phyloP scores from a whole-genome alignment of 192 early-diverging fungal species.

The Coemansia sp. region DNA sequence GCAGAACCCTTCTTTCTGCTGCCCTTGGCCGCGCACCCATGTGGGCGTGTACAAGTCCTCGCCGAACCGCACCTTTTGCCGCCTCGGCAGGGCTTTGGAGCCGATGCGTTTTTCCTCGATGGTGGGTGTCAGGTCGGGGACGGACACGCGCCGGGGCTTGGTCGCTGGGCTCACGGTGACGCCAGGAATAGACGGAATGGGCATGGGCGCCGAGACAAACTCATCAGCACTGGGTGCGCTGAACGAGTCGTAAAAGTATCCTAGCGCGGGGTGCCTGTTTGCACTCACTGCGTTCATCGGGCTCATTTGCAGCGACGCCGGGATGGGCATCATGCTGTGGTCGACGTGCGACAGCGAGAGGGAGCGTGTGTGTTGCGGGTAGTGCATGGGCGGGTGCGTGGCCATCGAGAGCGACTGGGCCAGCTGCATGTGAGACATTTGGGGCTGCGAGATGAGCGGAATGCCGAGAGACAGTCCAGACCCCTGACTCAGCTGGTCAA shows the following conservation, averaged over 20 bases:
- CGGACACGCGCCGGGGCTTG: constrained; percentile 43
- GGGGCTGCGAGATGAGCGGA: constrained; percentile 19
- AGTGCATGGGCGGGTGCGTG: constrained; percentile 5
- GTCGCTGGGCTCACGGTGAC: constrained; percentile 50
- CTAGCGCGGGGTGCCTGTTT: constrained; percentile 9
- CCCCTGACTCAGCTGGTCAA: constrained; percentile 24
- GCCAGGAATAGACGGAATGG: constrained; percentile 46
- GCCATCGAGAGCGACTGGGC: constrained; percentile 14
- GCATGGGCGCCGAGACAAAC: constrained; percentile 17
- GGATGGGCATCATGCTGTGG: constrained; percentile 7
- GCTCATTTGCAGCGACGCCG: constrained; percentile 5
- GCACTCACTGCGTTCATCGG: constrained; percentile 2
- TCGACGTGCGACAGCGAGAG: constrained; percentile 27
- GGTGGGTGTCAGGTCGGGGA: constrained; percentile 29
- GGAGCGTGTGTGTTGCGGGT: constrained; percentile 21
- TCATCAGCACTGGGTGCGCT: not conserved
- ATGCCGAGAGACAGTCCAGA: constrained; percentile 15
- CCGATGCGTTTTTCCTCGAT: constrained; percentile 29
- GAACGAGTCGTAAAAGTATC: constrained; percentile 37
- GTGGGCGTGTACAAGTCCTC: constrained; percentile 80
- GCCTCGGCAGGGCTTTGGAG: constrained; percentile 54
- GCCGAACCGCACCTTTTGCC: constrained; percentile 69
- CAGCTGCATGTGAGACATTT: constrained; percentile 15
- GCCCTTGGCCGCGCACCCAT: constrained; percentile 76
- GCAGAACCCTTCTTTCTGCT: constrained; percentile 80